Percentiles rank a stretch among this genome's conserved stretches.
phyloP scores from a whole-genome alignment of 371 early-diverging fungal species.

The Funneliformis caledonium region DNA sequence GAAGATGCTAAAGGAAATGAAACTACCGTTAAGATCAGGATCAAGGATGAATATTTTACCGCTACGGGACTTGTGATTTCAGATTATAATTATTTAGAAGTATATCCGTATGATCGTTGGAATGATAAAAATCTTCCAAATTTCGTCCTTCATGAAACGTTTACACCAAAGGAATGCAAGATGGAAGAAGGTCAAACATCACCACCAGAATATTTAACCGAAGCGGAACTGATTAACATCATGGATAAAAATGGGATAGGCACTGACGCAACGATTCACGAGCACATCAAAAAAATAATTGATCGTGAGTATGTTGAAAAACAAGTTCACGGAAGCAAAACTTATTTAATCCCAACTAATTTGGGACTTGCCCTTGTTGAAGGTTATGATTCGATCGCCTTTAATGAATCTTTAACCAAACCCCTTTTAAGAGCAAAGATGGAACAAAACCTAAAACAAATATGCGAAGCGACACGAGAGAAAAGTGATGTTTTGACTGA shows the following conservation, averaged over 20 bases:
- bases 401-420: slow-evolving; percentile 82
- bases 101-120: slow-evolving; percentile 97
- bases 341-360: slow-evolving; percentile 81
- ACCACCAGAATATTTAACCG: slow-evolving; percentile 86
- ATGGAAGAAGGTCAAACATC: slow-evolving; percentile 79
- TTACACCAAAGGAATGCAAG: slow-evolving; percentile 68
- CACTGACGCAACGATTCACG: slow-evolving; percentile 99
- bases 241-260: slow-evolving; percentile 99
- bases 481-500: slow-evolving; percentile 61
- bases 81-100: slow-evolving; percentile 93
- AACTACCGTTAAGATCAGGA: slow-evolving; percentile 71
- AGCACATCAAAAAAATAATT: slow-evolving; percentile 97
- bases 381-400: slow-evolving; percentile 89
- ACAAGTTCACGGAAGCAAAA: slow-evolving; percentile 51
- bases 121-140: slow-evolving; percentile 68
- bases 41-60: slow-evolving; percentile 76
- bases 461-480: slow-evolving; percentile 63
- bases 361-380: slow-evolving; percentile 93
- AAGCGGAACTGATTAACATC: slow-evolving; percentile 91
- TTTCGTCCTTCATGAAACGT: slow-evolving; percentile 75
- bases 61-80: slow-evolving; percentile 77
- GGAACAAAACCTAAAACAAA: slow-evolving; percentile 68
- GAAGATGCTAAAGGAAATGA: slow-evolving; percentile 94
- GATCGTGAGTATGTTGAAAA: slow-evolving; percentile 91
- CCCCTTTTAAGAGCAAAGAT: slow-evolving; percentile 80